These are phyloP conservation scores for Pseudoturritis turrita DNA, from an alignment of 345 rosid genomes.

Conservation along the genomic window DNA sequence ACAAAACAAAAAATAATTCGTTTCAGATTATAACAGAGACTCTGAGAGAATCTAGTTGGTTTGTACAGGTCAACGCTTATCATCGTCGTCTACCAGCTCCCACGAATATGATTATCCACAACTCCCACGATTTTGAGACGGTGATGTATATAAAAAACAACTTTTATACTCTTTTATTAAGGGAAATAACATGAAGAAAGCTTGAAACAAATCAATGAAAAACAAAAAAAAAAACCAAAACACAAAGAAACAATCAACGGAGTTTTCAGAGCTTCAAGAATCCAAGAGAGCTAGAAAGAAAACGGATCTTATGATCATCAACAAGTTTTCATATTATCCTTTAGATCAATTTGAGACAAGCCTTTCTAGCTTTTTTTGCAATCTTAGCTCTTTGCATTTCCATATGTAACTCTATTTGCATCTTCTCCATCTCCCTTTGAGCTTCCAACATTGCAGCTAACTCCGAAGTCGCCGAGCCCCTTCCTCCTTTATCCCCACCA, in stretches of 20 bases:
- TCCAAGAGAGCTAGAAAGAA: not conserved
- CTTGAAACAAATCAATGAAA: constrained; percentile 1
- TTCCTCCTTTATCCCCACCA: constrained; percentile 21
- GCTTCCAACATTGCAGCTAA: constrained; percentile 29
- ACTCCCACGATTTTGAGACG: too few species aligned
- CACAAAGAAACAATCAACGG: not conserved
- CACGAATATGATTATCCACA: too few species aligned
- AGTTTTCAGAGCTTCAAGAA: constrained; percentile 6
- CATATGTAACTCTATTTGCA: constrained; percentile 26
- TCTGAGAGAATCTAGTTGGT: not conserved
- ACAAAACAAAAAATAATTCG: not conserved
- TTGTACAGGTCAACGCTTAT: not conserved
- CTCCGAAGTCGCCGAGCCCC: constrained; percentile 16
- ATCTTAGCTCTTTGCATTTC: constrained; percentile 30
- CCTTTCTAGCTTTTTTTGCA: constrained; percentile 16
- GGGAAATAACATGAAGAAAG: not conserved
- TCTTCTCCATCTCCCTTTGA: constrained; percentile 31
- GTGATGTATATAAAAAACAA: too few species aligned
- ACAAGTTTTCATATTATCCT: not conserved
- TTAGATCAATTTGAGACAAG: constrained; percentile 19
- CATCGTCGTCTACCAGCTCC: not conserved
- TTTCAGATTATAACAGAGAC: not conserved
- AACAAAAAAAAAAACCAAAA: constrained; percentile 3
- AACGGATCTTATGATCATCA: not conserved
- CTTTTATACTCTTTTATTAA: too few species aligned